phyloP scores from a whole-genome alignment of 179 eudicot species.

The Silene noctiflora region DNA sequence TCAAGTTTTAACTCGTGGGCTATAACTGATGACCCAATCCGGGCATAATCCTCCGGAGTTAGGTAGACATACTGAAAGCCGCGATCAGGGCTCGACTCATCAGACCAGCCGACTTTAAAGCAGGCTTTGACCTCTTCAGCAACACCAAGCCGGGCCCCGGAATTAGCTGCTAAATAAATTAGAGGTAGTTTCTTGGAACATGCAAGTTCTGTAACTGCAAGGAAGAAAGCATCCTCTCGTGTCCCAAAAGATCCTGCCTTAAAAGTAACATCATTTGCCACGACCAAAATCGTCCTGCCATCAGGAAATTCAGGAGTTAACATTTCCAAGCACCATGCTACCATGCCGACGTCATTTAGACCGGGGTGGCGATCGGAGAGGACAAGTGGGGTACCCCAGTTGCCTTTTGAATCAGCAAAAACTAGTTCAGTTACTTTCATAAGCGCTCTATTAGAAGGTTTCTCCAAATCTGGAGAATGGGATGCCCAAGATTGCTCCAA shows the following conservation, averaged over 20 bases:
- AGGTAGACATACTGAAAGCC: constrained; percentile 91
- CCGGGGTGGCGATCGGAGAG: constrained; percentile 62
- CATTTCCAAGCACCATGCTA: constrained; percentile 92
- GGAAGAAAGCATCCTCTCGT: constrained; percentile 90
- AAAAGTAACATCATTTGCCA: constrained; percentile 88
- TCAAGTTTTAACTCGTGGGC: constrained; percentile 75
- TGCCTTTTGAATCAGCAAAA: constrained; percentile 69
- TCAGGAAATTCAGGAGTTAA: constrained; percentile 89
- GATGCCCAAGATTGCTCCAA: constrained; percentile 70
- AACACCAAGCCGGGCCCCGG: constrained; percentile 99
- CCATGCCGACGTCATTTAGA: constrained; percentile 88
- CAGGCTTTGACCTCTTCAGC: constrained; percentile 95
- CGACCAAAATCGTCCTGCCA: constrained; percentile 75
- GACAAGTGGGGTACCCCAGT: constrained; percentile 77
- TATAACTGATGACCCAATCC: constrained; percentile 66
- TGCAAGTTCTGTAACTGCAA: constrained; percentile 88
- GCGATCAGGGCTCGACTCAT: constrained; percentile 75
- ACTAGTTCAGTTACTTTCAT: constrained; percentile 65
- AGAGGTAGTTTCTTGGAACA: constrained; percentile 84
- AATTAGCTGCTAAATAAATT: constrained; percentile 91
- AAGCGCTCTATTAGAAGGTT: constrained; percentile 45
- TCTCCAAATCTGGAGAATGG: constrained; percentile 35
- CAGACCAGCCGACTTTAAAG: constrained; percentile 98
- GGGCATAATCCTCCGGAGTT: constrained; percentile 70
- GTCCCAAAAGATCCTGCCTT: constrained; percentile 97